phyloP scores from a whole-genome alignment of 2,329 filamentous ascomycete genomes.

The Trichoderma atrobrunneum region DNA sequence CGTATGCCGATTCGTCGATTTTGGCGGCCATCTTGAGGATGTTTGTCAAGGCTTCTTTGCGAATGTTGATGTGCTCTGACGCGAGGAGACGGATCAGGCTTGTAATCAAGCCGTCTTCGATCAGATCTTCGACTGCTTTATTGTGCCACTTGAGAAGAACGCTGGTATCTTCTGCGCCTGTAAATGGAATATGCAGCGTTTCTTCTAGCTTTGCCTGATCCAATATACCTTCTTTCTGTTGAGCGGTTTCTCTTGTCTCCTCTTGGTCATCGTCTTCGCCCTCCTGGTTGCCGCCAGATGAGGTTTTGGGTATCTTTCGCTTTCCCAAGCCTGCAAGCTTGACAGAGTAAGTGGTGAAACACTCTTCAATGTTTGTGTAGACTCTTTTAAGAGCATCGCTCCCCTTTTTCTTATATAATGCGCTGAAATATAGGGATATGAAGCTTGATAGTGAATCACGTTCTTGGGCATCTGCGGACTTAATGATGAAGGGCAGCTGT shows the following conservation, averaged over 20 bases:
- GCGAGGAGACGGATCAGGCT: conserved; percentile 72
- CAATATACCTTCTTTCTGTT: conserved; percentile 24
- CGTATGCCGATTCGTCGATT: conserved; percentile 65
- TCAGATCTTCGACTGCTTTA: conserved; percentile 73
- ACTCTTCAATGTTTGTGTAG: conserved; percentile 33
- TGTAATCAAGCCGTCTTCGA: conserved; percentile 72
- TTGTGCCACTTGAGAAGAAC: conserved; percentile 64
- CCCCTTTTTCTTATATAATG: conserved; percentile 52
- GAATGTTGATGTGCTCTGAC: conserved; percentile 71
- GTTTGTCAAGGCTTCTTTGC: conserved; percentile 71
- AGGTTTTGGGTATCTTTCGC: conserved; percentile 7
- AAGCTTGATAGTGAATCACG: conserved; percentile 54
- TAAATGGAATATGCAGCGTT: conserved; percentile 49
- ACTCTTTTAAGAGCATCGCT: conserved; percentile 25
- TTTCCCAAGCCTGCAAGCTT: conserved; percentile 25
- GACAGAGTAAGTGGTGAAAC: conserved; percentile 29
- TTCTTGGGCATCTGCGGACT: conserved; percentile 44
- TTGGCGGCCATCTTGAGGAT: conserved; percentile 63
- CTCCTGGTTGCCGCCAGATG: conserved; percentile 23
- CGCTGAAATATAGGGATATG: conserved; percentile 55
- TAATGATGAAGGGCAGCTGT: conserved; percentile 69
- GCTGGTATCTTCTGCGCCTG: conserved; percentile 48
- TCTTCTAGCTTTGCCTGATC: conserved; percentile 47
- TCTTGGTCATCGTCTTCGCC: conserved; percentile 14
- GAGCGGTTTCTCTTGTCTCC: not conserved